Evolutionary conservation across 2,329 filamentous ascomycete genomes (phyloP).

Genomic region (Diaporthe sp.): DNA sequence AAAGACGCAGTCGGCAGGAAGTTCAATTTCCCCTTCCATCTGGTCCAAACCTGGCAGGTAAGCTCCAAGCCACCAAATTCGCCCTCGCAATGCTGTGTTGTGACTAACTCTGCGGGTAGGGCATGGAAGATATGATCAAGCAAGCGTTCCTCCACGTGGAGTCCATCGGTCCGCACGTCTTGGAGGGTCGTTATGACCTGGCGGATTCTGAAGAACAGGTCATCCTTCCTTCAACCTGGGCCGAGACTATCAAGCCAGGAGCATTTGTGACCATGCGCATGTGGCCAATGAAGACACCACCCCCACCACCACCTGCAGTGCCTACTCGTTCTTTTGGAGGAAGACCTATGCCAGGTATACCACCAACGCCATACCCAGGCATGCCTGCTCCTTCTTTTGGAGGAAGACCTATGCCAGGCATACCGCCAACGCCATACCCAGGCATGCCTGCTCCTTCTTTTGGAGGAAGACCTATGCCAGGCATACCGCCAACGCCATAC

Average conservation of each 20-base stretch:
- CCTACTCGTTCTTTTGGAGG: too few relatives aligned
- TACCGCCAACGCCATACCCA: too few relatives aligned
- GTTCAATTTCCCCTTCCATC: not conserved
- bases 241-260: not conserved
- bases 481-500: too few relatives aligned
- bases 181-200: not conserved
- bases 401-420: too few relatives aligned
- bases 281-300: not conserved
- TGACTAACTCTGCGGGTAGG: not conserved
- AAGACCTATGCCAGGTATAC: too few relatives aligned
- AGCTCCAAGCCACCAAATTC: not conserved
- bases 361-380: too few relatives aligned
- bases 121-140: not conserved
- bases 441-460: too few relatives aligned
- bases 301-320: not conserved
- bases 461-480: too few relatives aligned
- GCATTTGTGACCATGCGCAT: not conserved
- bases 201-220: not conserved
- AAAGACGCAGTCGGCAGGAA: not conserved
- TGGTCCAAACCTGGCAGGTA: not conserved
- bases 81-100: too few relatives aligned
- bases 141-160: not conserved
- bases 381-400: too few relatives aligned
- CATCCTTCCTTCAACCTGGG: not conserved
- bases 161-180: not conserved